Conservation (phyloP, 805 yeast genomes). For the Candida taoyuanica region DNA sequence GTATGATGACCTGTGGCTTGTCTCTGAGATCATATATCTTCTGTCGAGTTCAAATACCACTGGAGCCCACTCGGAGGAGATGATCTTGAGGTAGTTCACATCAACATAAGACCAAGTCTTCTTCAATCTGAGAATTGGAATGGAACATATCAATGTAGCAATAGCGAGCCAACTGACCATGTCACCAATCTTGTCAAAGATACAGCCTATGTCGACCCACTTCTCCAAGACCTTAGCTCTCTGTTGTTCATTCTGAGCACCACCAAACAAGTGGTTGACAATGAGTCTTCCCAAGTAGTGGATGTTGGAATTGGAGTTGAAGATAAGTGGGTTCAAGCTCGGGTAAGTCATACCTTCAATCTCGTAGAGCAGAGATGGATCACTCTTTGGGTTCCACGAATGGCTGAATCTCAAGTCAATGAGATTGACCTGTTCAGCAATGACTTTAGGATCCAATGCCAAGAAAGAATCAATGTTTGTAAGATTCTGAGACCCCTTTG, state of each 20-base stretch:
- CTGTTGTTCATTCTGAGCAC: conserved; percentile 27
- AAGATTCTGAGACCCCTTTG: conserved; percentile 25
- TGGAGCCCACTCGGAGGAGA: conserved; percentile 86
- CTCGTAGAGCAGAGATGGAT: conserved; percentile 68
- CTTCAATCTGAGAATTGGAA: conserved; percentile 70
- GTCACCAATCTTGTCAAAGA: conserved; percentile 76
- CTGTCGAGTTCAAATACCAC: conserved; percentile 86
- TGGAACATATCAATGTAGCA: conserved; percentile 75
- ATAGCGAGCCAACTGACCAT: conserved; percentile 94
- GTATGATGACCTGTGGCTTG: conserved; percentile 54
- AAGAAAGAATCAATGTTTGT: conserved; percentile 45
- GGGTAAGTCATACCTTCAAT: conserved; percentile 31
- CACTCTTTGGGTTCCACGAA: conserved; percentile 75
- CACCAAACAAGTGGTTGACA: conserved; percentile 62
- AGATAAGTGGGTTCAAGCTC: conserved; percentile 69
- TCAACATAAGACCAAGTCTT: conserved; percentile 74
- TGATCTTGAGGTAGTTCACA: conserved; percentile 49
- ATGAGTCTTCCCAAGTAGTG: conserved; percentile 77
- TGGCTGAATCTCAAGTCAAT: conserved; percentile 63
- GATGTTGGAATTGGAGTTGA: conserved; percentile 57
- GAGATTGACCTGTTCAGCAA: conserved; percentile 61
- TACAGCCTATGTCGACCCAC: conserved; percentile 84
- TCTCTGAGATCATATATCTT: conserved; percentile 55
- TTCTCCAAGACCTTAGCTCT: conserved; percentile 66
- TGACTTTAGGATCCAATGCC: conserved; percentile 43